Evolutionary conservation across 2,329 filamentous ascomycete genomes (phyloP).

Genomic region (Apiospora malaysiana): DNA sequence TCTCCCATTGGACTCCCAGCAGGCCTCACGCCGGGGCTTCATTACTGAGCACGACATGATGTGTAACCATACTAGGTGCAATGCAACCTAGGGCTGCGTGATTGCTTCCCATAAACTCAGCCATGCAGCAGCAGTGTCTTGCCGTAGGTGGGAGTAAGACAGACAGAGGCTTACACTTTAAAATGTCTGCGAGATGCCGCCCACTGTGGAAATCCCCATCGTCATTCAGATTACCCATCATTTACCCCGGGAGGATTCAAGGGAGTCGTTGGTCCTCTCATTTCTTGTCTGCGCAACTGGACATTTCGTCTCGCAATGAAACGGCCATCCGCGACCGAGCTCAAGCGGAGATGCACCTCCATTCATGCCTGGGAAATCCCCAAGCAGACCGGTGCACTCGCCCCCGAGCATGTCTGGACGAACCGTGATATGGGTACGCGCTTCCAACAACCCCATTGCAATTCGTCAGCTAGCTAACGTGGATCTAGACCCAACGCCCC

Average conservation of each 20-base stretch:
- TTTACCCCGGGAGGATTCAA: no score
- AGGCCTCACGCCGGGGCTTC: not conserved
- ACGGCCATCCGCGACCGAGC: conserved; percentile 29
- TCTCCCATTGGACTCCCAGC: not conserved
- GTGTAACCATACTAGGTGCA: not conserved
- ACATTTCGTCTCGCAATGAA: conserved; percentile 29
- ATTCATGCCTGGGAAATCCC: conserved; percentile 52
- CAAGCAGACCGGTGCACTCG: conserved; percentile 53
- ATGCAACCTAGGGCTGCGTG: not conserved
- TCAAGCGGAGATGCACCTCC: conserved; percentile 48
- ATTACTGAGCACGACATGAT: not conserved
- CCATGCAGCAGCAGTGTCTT: not conserved
- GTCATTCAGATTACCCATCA: not conserved
- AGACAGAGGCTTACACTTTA: not conserved
- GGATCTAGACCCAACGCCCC: conserved; percentile 43
- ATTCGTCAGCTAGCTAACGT: conserved; percentile 29
- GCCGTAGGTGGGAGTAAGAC: not conserved
- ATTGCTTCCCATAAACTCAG: not conserved
- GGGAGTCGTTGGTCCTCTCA: no score
- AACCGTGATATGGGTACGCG: conserved; percentile 41
- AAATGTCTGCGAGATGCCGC: not conserved
- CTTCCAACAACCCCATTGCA: conserved; percentile 7
- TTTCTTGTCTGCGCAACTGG: no score
- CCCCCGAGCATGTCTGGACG: conserved; percentile 50
- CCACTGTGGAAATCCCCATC: not conserved